Evolutionary conservation across 139 green algal species (phyloP), one percentile per base, ranked within the genome.

Genomic region (Chara braunii): DNA sequence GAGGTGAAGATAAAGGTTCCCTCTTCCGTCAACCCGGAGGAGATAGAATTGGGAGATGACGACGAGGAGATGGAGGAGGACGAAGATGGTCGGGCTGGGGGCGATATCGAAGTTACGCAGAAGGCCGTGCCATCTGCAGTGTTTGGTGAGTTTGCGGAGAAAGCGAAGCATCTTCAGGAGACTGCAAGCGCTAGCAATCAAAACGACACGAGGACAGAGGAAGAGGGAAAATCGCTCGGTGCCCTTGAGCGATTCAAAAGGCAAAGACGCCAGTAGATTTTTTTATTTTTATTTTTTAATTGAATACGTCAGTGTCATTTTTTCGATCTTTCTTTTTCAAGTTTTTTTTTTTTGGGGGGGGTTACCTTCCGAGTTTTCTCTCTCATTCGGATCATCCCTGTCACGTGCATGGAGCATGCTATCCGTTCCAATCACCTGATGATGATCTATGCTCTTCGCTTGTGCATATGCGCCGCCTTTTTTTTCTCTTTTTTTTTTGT

Each of bases 71-170:
- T 60, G 2, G 61, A 28, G 26, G 62, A n/a, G 0, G 42, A 14
- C 23, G 67, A 45, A 3, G 68, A 24, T 2, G 45, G 26, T 0
- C 31, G 26, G 18, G 76, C 24, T 23, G 52, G n/a, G 11, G 34
- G 62, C 23, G 31, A 69, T 12, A 29, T 85, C 28, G 75, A 85
- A 26, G 31, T 96, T 44, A 48, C 80, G 51, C 53, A 86, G 55
- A 89, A 88, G 64, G 68, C 80, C 6, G 87, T 96, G 31, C 91
- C 91, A 0, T 81, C 81, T 3, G 86, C 48, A 1, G 86, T 95
- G 48, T 94, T 88, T 82, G 88, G 88, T 23, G 51, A 24, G 18
- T 54, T 81, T 12, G 65, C 65, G 31, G 65, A 51, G 9, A 74
- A 74, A 12, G 65, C 65, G 1, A 32, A 14, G 28, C 42, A 74